Percentiles rank a stretch among this genome's conserved stretches.
phyloP scores from a whole-genome alignment of 805 yeast genomes.

The Yamadazyma sp. region DNA sequence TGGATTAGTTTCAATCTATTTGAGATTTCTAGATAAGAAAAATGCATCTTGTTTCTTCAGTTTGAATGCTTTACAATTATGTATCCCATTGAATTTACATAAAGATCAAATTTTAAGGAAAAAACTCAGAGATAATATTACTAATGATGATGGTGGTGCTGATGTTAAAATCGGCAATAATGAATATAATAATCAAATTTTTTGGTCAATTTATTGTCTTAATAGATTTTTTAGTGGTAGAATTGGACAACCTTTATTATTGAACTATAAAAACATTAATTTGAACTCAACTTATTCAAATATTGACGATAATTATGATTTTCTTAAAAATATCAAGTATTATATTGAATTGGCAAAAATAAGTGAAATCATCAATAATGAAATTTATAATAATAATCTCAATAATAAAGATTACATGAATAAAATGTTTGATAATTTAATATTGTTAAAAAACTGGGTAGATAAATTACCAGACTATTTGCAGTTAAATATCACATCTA shows the following conservation, averaged over 20 bases:
- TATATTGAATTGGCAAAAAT: constrained; percentile 24
- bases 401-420: constrained; percentile 16
- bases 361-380: constrained; percentile 20
- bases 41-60: constrained; percentile 23
- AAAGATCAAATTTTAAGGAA: constrained; percentile 13
- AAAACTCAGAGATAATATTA: constrained; percentile 1
- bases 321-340: constrained; percentile 14
- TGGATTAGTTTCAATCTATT: constrained; percentile 22
- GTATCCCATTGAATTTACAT: constrained; percentile 24
- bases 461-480: constrained; percentile 18
- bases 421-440: constrained; percentile 14
- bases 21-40: constrained; percentile 25
- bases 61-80: constrained; percentile 22
- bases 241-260: constrained; percentile 23
- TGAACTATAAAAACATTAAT: constrained; percentile 19
- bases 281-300: constrained; percentile 1
- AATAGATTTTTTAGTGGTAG: constrained; percentile 23
- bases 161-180: constrained; percentile 1
- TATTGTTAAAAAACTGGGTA: constrained; percentile 21
- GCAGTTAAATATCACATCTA: constrained; percentile 14
- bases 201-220: constrained; percentile 26
- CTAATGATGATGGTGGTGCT: constrained; percentile 1
- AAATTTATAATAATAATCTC: constrained; percentile 17
- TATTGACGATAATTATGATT: constrained; percentile 11
- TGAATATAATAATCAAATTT: constrained; percentile 13